phyloP scores from a whole-genome alignment of 192 early-diverging fungal genomes.

The Dissophora ornata region DNA sequence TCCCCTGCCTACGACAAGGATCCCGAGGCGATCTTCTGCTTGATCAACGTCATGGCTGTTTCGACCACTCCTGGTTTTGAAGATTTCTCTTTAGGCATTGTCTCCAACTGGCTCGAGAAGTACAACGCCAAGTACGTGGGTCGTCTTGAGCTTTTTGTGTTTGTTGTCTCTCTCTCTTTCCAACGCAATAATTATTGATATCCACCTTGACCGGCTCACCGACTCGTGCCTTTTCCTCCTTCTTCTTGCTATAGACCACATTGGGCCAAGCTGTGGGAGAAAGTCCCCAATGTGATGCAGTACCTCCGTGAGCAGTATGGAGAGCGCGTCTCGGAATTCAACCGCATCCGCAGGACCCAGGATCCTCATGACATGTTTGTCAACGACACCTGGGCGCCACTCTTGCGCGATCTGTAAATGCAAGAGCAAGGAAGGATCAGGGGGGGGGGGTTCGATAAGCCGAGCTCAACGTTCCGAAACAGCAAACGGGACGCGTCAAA shows the following conservation, averaged over 20 bases:
- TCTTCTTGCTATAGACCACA: constrained; percentile 27
- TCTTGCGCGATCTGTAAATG: constrained; percentile 12
- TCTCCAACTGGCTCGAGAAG: constrained; percentile 16
- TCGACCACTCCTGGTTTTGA: constrained; percentile 35
- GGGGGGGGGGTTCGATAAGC: too few species aligned
- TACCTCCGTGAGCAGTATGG: constrained; percentile 20
- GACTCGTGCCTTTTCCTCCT: too few species aligned
- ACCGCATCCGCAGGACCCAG: constrained; percentile 41
- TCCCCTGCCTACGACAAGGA: constrained; percentile 43
- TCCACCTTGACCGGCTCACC: too few species aligned
- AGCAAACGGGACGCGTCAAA: too few species aligned
- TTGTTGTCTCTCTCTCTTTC: too few species aligned
- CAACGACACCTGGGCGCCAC: constrained; percentile 32
- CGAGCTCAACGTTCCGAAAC: too few species aligned
- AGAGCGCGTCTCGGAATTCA: constrained; percentile 24
- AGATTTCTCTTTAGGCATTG: constrained; percentile 12
- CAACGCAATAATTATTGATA: too few species aligned
- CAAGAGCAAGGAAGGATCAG: too few species aligned
- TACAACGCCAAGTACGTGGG: constrained; percentile 46
- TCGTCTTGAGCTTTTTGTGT: too few species aligned
- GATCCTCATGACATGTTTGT: constrained; percentile 52
- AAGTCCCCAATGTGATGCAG: neutral
- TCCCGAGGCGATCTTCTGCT: constrained; percentile 29
- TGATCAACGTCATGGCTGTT: constrained; percentile 32
- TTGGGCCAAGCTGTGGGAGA: constrained; percentile 51